A percentile compares a stretch with the other conserved stretches of the same genome.
These are phyloP conservation scores for Cerrena zonata DNA, from an alignment of 1,284 basidiomycete genomes.

Conservation along the genomic window DNA sequence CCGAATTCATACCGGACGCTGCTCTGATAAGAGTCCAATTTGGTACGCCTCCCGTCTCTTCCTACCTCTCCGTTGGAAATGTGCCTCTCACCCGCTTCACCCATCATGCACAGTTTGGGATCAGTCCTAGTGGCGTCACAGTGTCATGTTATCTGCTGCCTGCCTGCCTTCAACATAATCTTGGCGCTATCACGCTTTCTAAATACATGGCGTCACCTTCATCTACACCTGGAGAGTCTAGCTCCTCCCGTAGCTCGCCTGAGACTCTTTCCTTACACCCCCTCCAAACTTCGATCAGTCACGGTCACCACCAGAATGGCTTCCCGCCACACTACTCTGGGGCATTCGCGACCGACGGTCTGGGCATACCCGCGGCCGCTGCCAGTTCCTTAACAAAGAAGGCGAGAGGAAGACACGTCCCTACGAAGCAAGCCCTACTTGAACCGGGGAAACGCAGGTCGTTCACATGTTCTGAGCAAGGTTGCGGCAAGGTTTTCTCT, in stretches of 20 bases:
- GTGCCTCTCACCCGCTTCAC: too few relatives aligned
- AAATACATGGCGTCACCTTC: background rate
- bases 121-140: background rate
- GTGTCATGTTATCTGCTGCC: background rate
- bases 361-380: background rate
- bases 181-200: background rate
- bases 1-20: too few relatives aligned
- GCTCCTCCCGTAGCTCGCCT: constrained; percentile 51
- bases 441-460: constrained; percentile 29
- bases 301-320: too few relatives aligned
- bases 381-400: constrained; percentile 52
- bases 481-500: constrained; percentile 68
- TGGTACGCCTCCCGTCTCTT: too few relatives aligned
- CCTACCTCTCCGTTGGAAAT: too few relatives aligned
- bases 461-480: constrained; percentile 61
- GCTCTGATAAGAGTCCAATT: too few relatives aligned
- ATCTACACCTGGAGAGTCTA: background rate
- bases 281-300: background rate
- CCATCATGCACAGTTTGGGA: too few relatives aligned
- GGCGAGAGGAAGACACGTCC: constrained; percentile 64
- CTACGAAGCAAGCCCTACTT: constrained; percentile 34
- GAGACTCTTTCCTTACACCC: constrained; percentile 26
- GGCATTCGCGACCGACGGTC: background rate
- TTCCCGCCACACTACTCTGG: too few relatives aligned
- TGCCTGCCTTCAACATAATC: background rate